A percentile compares a stretch with the other conserved stretches of the same genome.
Conservation (phyloP, 495 filamentous ascomycete species). For the Neurospora tetrasperma region DNA sequence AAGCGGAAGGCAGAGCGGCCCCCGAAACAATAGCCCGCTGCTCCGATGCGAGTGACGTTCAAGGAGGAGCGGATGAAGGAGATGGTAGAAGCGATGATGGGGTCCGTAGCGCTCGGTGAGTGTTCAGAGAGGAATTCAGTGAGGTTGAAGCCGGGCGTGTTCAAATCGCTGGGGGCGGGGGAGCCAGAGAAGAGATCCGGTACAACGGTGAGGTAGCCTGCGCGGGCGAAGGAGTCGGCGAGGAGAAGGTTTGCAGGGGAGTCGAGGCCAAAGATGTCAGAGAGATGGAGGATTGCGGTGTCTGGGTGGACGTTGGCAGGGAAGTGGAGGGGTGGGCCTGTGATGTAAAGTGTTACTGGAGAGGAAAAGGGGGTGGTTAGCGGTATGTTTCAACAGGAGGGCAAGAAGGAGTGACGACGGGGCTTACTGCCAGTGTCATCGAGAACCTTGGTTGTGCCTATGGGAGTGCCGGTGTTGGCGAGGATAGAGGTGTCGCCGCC, state of each 20-base stretch:
- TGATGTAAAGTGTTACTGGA: conserved; percentile 30
- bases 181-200: conserved; percentile 67
- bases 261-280: conserved; percentile 51
- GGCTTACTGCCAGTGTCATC: conserved; percentile 16
- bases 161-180: conserved; percentile 34
- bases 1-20: conserved; percentile 35
- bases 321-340: conserved; percentile 19
- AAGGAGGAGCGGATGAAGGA: conserved; percentile 46
- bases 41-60: conserved; percentile 52
- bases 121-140: conserved; percentile 46
- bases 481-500: conserved; percentile 14
- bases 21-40: conserved; percentile 56
- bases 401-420: not conserved
- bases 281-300: conserved; percentile 41
- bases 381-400: not conserved
- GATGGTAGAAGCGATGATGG: conserved; percentile 50
- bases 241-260: conserved; percentile 59
- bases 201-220: conserved; percentile 63
- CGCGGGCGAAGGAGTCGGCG: conserved; percentile 65
- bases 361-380: not conserved
- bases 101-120: conserved; percentile 45
- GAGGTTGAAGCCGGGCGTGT: conserved; percentile 45
- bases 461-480: conserved; percentile 23
- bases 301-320: conserved; percentile 31
- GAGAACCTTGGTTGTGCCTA: conserved; percentile 20